A percentile compares a stretch with the other conserved stretches of the same genome.
Evolutionary conservation across 2,329 filamentous ascomycete species (phyloP).

Genomic region (Massarina eburnea): DNA sequence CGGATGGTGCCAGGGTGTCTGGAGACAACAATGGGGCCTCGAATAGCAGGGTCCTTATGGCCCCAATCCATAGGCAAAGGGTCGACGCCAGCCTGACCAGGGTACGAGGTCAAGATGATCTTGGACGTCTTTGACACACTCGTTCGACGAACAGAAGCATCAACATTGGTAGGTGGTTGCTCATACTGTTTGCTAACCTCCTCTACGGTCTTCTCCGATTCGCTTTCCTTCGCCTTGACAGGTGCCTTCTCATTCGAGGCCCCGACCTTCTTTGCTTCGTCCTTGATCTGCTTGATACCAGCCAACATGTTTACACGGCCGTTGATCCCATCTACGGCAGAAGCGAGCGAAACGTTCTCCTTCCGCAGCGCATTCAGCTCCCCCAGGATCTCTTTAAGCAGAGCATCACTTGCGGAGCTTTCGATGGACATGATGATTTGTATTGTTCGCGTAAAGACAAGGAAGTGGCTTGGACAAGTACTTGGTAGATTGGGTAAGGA

Average conservation of each 20-base stretch:
- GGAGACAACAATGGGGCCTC: constrained; percentile 88
- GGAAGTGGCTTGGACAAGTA: neutral
- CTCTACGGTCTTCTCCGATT: constrained; percentile 38
- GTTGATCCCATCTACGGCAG: constrained; percentile 62
- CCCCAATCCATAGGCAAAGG: constrained; percentile 91
- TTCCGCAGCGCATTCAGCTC: constrained; percentile 58
- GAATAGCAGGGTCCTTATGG: constrained; percentile 68
- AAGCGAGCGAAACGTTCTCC: constrained; percentile 58
- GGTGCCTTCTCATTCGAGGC: constrained; percentile 16
- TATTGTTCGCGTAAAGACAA: constrained; percentile 3
- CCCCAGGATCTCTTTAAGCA: constrained; percentile 59
- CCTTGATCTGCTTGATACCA: constrained; percentile 59
- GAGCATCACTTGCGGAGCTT: constrained; percentile 32
- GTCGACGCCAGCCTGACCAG: constrained; percentile 90
- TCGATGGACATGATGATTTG: constrained; percentile 31
- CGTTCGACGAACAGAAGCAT: constrained; percentile 39
- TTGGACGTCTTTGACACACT: constrained; percentile 57
- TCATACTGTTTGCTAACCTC: constrained; percentile 46
- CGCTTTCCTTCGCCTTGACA: constrained; percentile 36
- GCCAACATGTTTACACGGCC: constrained; percentile 63
- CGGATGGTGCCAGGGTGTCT: constrained; percentile 74
- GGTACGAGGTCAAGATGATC: constrained; percentile 80
- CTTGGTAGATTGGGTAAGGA: constrained; percentile 7
- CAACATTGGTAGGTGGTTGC: constrained; percentile 32
- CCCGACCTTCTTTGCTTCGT: constrained; percentile 45